These are phyloP conservation scores for Edaphochlamys debaryana DNA, from an alignment of 139 green algal species.

Conservation along the genomic window DNA sequence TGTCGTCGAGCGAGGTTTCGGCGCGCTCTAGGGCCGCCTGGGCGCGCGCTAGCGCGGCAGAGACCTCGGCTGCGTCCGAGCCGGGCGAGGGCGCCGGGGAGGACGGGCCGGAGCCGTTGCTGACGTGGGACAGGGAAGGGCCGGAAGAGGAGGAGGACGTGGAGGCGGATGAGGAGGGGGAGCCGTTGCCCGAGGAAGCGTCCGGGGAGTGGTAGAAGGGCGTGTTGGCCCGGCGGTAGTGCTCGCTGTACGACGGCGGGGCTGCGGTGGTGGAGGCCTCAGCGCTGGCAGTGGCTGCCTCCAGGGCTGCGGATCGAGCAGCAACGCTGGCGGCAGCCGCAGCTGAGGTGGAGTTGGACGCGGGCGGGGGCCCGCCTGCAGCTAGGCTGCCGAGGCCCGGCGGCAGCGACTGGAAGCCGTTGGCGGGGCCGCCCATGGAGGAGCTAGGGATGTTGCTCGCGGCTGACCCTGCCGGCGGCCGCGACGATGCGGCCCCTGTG, in stretches of 20 bases:
- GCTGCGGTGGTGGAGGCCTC: too few species aligned
- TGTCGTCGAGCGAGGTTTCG: constrained; percentile 52
- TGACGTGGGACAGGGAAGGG: background rate
- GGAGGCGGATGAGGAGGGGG: too few species aligned
- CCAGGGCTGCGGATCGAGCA: background rate
- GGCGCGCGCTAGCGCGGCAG: constrained; percentile 42
- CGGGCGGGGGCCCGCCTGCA: too few species aligned
- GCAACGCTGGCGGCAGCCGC: too few species aligned
- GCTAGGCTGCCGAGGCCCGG: too few species aligned
- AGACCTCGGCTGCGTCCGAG: constrained; percentile 8
- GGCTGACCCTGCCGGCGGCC: too few species aligned
- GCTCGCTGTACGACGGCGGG: constrained; percentile 10
- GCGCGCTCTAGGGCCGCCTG: constrained; percentile 45
- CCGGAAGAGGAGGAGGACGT: background rate
- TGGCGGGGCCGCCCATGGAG: too few species aligned
- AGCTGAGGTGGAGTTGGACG: too few species aligned
- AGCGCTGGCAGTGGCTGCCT: background rate
- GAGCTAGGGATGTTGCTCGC: too few species aligned
- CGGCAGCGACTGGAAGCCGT: too few species aligned
- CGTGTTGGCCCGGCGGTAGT: constrained; percentile 18
- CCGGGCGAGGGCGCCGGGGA: too few species aligned
- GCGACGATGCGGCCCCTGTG: too few species aligned
- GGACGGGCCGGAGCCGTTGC: background rate
- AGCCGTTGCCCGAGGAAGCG: background rate
- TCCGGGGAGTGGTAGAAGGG: background rate